phyloP scores from a whole-genome alignment of 148 eudicot species.

The Dysphania ambrosioides region DNA sequence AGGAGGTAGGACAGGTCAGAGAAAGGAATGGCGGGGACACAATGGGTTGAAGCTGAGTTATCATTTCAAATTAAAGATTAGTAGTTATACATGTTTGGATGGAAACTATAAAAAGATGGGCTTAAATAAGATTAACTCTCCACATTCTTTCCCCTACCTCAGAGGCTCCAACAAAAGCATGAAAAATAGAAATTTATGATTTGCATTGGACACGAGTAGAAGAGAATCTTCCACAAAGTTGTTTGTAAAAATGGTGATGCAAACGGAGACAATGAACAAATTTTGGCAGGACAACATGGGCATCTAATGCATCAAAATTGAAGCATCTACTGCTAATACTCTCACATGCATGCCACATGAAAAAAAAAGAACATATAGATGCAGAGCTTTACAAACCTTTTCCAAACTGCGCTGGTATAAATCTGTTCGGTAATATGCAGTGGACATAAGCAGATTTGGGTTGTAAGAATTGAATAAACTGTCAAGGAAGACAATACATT shows the following conservation, averaged over 20 bases:
- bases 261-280: neutral
- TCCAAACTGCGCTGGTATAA: conserved; percentile 64
- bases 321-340: neutral
- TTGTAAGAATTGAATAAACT: conserved; percentile 87
- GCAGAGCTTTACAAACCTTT: conserved; percentile 52
- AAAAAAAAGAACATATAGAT: conserved; percentile 9
- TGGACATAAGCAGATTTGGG: conserved; percentile 74
- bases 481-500: conserved; percentile 26
- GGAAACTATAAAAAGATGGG: neutral
- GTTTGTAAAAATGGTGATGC: neutral
- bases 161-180: neutral
- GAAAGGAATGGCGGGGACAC: neutral
- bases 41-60: neutral
- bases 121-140: neutral
- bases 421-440: conserved; percentile 90
- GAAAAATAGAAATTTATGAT: neutral
- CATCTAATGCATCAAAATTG: neutral
- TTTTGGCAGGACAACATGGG: neutral
- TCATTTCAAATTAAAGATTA: neutral
- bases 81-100: neutral
- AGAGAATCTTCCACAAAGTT: neutral
- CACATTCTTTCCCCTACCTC: neutral
- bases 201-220: neutral
- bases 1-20: neutral
- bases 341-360: neutral